Evolutionary conservation across 2,329 filamentous ascomycete species (phyloP).

Genomic region (Diatrype stigma): DNA sequence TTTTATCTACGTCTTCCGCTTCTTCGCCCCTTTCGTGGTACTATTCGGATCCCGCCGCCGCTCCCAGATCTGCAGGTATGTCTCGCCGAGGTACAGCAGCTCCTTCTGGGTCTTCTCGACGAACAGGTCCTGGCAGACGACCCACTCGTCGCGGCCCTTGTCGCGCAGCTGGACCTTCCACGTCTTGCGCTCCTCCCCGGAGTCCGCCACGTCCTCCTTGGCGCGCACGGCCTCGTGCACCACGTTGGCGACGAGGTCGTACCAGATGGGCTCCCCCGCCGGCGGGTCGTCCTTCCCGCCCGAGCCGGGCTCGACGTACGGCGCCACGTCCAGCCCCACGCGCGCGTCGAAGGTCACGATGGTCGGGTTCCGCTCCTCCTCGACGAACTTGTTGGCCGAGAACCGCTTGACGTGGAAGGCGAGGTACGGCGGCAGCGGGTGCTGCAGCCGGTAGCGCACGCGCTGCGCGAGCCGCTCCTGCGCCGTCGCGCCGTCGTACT

Average conservation of each 20-base stretch:
- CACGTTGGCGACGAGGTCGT: conserved; percentile 94
- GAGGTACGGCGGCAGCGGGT: conserved; percentile 86
- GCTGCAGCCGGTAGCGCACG: conserved; percentile 82
- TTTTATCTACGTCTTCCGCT: conserved; percentile 31
- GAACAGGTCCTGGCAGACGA: conserved; percentile 88
- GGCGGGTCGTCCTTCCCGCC: too few species aligned
- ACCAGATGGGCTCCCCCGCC: conserved; percentile 77
- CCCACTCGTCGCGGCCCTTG: conserved; percentile 79
- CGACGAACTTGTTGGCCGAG: conserved; percentile 92
- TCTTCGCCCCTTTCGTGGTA: conserved; percentile 7
- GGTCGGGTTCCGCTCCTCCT: conserved; percentile 93
- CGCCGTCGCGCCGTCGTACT: conserved; percentile 84
- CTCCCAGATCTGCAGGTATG: conserved; percentile 96
- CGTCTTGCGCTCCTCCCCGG: conserved; percentile 79
- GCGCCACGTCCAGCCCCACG: conserved; percentile 75
- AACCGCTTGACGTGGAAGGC: conserved; percentile 97
- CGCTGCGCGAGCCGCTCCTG: conserved; percentile 88
- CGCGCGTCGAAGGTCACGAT: conserved; percentile 93
- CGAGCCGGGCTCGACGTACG: conserved; percentile 90
- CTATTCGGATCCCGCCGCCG: conserved; percentile 60
- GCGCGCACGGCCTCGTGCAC: conserved; percentile 78
- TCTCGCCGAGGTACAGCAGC: conserved; percentile 86
- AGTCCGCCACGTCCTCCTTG: conserved; percentile 81
- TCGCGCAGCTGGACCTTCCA: conserved; percentile 92
- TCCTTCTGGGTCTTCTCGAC: conserved; percentile 88